Conservation (phyloP, 768 basidiomycete species). For the Boletus reticuloceps region DNA sequence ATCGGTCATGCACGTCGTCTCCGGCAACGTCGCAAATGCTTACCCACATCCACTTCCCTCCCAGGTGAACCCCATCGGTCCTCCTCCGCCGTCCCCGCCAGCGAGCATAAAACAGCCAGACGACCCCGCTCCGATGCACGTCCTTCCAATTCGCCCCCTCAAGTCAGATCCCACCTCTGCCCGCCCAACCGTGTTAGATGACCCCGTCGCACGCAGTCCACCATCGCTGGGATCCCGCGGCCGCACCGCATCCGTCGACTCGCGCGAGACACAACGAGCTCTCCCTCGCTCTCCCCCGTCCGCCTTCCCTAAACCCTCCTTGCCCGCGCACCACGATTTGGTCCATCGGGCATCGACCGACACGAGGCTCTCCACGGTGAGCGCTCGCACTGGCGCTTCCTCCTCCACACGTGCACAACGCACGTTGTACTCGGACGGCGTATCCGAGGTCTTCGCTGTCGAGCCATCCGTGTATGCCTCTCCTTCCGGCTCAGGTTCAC, state of each 20-base stretch:
- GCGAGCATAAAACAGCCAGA: slow-evolving; percentile 36
- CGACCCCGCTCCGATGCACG: slow-evolving; percentile 7
- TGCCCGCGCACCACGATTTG: slow-evolving; percentile 24
- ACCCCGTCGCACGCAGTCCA: slow-evolving; percentile 12
- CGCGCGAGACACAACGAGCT: slow-evolving; percentile 20
- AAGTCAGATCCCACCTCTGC: background rate
- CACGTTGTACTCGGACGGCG: slow-evolving; percentile 15
- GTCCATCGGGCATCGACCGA: slow-evolving; percentile 52
- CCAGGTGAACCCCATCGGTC: slow-evolving; percentile 35
- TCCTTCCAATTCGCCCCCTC: background rate
- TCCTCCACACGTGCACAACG: slow-evolving; percentile 19
- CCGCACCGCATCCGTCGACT: slow-evolving; percentile 30
- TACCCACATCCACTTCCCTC: background rate
- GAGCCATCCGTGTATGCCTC: slow-evolving; percentile 17
- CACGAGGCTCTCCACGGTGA: slow-evolving; percentile 38
- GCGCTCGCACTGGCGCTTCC: slow-evolving; percentile 21
- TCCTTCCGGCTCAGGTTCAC: slow-evolving; percentile 9
- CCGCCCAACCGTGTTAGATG: slow-evolving; percentile 33
- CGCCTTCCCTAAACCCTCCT: slow-evolving; percentile 15
- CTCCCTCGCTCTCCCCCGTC: slow-evolving; percentile 20
- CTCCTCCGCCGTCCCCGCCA: slow-evolving; percentile 56
- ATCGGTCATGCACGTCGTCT: slow-evolving; percentile 32
- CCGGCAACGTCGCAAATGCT: slow-evolving; percentile 14
- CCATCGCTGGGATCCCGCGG: slow-evolving; percentile 19
- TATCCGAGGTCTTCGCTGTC: slow-evolving; percentile 21